These are phyloP conservation scores for Gossypium stocksii DNA, from an alignment of 345 rosid genomes.

Conservation along the genomic window DNA sequence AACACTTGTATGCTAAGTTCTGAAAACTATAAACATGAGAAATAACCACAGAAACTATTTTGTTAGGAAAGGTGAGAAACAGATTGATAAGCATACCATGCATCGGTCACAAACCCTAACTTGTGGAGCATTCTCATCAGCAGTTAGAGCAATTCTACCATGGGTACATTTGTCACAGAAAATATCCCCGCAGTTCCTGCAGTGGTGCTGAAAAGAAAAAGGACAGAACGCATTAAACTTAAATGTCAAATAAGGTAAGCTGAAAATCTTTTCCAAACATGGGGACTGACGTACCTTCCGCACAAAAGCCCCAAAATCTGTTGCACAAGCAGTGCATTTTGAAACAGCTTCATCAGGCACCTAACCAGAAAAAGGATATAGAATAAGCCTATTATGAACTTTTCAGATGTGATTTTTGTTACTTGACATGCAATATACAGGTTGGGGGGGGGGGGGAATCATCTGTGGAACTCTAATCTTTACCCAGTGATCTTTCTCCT, in stretches of 20 bases:
- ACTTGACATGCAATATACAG: background rate
- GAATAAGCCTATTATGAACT: background rate
- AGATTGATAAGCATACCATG: constrained; percentile 47
- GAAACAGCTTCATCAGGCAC: constrained; percentile 95
- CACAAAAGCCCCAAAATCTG: constrained; percentile 86
- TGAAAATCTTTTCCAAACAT: background rate
- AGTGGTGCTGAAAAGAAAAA: constrained; percentile 72
- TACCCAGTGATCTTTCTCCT: constrained; percentile 98
- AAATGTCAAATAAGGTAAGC: constrained; percentile 9
- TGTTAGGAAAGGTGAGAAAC: constrained; percentile 1
- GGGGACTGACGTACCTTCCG: constrained; percentile 49
- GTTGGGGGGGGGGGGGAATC: background rate
- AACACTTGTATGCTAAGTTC: background rate
- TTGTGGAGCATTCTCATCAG: constrained; percentile 87
- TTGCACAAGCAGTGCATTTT: constrained; percentile 75
- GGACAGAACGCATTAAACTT: constrained; percentile 9
- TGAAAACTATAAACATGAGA: background rate
- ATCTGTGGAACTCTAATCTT: constrained; percentile 6
- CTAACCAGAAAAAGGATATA: constrained; percentile 31
- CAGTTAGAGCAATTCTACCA: constrained; percentile 90
- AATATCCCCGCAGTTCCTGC: constrained; percentile 97
- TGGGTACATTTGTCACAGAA: constrained; percentile 97
- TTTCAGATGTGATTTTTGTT: background rate
- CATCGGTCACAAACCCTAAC: constrained; percentile 98
- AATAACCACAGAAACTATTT: background rate